Base-by-base conservation (phyloP, 1,284 basidiomycete genomes). In the Lignosus rhinocerotis region DNA sequence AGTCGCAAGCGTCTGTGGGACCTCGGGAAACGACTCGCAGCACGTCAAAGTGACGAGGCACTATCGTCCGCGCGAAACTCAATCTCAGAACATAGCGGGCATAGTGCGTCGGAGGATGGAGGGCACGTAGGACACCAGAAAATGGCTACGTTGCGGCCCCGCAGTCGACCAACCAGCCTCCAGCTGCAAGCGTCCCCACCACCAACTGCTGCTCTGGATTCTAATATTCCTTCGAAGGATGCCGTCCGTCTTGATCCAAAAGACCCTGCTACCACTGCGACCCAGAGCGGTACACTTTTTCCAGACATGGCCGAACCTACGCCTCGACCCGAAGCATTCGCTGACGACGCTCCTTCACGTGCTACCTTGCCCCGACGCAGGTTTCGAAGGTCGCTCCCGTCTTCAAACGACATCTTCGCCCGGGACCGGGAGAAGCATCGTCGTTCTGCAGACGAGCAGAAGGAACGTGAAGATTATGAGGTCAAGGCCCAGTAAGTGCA, bases 401-500 rank as follows among this genome's bases (percentile, higher is more conserved):
- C 69, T 1, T 65, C 70, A 14, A 58, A 57, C 43, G 63, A 60
- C 50, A 61, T 56, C 14, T 56, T 56, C 33, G 46, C 53, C 4
- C 50, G 54, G 14, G 69, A 72, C 47, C 72, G 74, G 57, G 69
- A 69, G 56, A 77, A 75, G 56, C 74, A 70, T n/a, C 73, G 73
- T 44, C 67, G 61, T 44, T 78, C 80, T 41, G 76, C 73, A 34
- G 78, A 81, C 36, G 83, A 86, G 61, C 79, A 80, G 51, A 73
- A 75, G 42, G 73, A 81, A 45, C 75, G 75, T 47, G 72, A 70
- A 33, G 84, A 87, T 61, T 90, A 91, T 62, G 82, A 85, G 43
- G 69, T 73, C 48, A 89, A 85, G 68, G 71, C 75, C 53, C 79
- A 79, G 88, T 90, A 67, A 55, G 82, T 74, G 4, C 39, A 8